Evolutionary conservation across 2,329 filamentous ascomycete genomes (phyloP), one percentile per base, ranked within the genome.

Genomic region (Arthrinium phaeospermum): DNA sequence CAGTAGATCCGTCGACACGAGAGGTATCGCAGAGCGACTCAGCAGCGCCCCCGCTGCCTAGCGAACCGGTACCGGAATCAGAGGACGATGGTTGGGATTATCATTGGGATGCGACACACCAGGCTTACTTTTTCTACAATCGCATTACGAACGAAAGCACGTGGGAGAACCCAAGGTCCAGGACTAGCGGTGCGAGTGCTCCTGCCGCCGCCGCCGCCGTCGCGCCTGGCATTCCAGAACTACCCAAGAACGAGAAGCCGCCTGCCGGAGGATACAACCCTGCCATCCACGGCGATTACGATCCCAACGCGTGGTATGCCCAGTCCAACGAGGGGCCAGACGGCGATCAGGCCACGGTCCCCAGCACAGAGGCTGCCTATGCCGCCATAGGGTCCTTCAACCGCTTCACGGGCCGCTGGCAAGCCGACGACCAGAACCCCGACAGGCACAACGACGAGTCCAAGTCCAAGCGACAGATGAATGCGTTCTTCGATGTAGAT

Each of bases 401-500:
- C 81, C 92, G 94, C 72, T 96, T 95, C 83, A 98, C 94, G 0
- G 95, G 95, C 64, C 89, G 91, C 75, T 97, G 94, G 85, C 95
- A 98, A 83, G 84, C 87, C 24, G 85, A 85, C 3, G 88, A 90
- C 14, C 85, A 91, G 75, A 91, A 89, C 3, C 90, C 94, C 1
- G 94, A 96, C 70, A 90, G 91, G 70, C 93, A 95, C 85, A 93
- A 91, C 76, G 95, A 98, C 79, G 94, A 97, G 80, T 93, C 94
- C 79, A 98, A 98, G 86, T 92, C 92, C 73, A 88, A 87, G 70
- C 88, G 96, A 64, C 96, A 98, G 84, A 93, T 98, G 93, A 93
- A 94, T 79, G 94, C 95, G 53, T 98, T 92, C 83, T 99, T 98
- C 81, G 96, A 99, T 80, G 95, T 98, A 61, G 95, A 98, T 81